Evolutionary conservation across 805 yeast species (phyloP), one percentile per base, ranked within the genome.

Genomic region (Pichia cabralensis): DNA sequence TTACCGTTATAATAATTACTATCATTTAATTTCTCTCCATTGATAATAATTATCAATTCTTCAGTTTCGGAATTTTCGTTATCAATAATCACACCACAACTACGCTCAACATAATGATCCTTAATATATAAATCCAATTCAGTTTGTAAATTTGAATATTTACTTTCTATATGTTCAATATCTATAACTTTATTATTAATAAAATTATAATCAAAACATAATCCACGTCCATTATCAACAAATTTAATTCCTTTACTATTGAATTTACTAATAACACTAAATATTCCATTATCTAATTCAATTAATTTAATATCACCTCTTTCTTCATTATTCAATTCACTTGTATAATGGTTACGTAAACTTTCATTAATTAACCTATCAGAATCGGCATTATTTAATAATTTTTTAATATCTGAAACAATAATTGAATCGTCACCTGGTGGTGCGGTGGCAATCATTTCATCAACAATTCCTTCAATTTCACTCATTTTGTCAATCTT

Each of bases 1-100:
- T 76, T 72, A 7, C 97, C 97, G 48, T 85, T 85, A 72, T 88
- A 83, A 61, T 66, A 86, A 61, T 89, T 89, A 26, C 69, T 66
- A 30, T 81, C 74, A 54, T 79, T 84, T 45, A 74, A 64, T 55
- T 74, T 76, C 45, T 75, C 78, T 35, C 89, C 94, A 30, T 80
- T 67, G 18, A 86, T 65, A 6, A 81, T 64, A 6, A 86, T 47
- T 22, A 51, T 45, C 10, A 46, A 33, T 14, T 47, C 52, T 6
- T 64, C 44, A 19, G 75, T 64, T 4, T 41, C 52, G 5, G 43
- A 41, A 10, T 46, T 56, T 10, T 21, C 30, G 25, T 9, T 8
- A 1, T 72, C 72, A 24, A 69, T 54, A 4, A 70, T 59, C 8
- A 66, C 51, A 18, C 57, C 64, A n/a, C 65, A 67, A 49, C 54